Percentiles rank a stretch among this genome's conserved stretches.
phyloP scores from a whole-genome alignment of 2,329 filamentous ascomycete species.

The Sclerotinia borealis region DNA sequence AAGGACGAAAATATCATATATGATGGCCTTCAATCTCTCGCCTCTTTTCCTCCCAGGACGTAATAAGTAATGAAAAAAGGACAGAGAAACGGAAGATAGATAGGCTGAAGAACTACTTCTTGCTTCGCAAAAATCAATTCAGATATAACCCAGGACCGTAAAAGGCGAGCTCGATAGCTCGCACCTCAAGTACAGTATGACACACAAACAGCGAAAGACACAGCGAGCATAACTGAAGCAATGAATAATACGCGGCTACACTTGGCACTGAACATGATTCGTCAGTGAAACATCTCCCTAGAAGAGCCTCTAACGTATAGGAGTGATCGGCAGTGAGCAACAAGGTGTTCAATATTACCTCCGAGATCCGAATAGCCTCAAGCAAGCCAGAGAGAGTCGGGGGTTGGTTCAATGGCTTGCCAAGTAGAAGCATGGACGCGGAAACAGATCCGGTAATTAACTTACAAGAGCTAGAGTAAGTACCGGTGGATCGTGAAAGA shows the following conservation, averaged over 20 bases:
- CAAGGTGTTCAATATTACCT: background rate
- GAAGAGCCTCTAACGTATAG: background rate
- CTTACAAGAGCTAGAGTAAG: background rate
- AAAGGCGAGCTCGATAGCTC: background rate
- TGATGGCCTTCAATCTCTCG: background rate
- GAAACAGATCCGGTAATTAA: slow-evolving; percentile 1
- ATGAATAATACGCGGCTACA: background rate
- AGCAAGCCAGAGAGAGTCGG: background rate
- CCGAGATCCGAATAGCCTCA: background rate
- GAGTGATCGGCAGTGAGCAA: background rate
- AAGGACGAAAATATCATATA: background rate
- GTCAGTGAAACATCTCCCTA: background rate
- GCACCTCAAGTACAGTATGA: background rate
- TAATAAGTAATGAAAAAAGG: background rate
- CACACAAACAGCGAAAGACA: background rate
- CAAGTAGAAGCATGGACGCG: background rate
- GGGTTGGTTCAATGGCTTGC: background rate
- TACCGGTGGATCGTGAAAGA: background rate
- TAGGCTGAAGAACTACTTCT: background rate
- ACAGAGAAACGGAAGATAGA: background rate
- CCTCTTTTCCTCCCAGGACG: background rate
- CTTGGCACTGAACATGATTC: background rate
- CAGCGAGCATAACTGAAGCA: background rate
- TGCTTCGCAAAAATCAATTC: background rate
- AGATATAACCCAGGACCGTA: too few species aligned